Evolutionary conservation across 73 alveolate genomes (phyloP).

Genomic region (Tetrahymena malaccensis): DNA sequence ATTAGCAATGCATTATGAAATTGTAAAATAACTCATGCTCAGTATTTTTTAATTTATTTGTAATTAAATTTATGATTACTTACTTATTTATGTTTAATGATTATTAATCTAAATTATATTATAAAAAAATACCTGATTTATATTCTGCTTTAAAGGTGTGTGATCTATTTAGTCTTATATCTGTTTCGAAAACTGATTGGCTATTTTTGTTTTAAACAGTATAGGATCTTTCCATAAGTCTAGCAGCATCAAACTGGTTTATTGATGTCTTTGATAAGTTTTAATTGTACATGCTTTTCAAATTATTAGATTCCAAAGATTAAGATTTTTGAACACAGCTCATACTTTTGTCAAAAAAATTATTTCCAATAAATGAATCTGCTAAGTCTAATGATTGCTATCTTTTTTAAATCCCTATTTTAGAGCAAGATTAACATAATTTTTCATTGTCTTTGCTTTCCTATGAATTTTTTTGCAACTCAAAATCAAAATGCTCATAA

Average conservation of each 20-base stretch:
- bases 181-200: neutral
- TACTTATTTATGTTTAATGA: neutral
- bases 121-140: neutral
- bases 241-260: neutral
- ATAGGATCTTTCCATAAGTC: neutral
- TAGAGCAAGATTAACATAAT: neutral
- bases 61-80: too few species aligned
- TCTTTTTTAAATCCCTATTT: neutral
- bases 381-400: neutral
- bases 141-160: neutral
- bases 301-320: neutral
- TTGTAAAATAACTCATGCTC: too few species aligned
- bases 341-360: neutral
- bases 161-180: neutral
- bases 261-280: neutral
- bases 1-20: neutral
- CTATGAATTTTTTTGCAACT: neutral
- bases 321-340: neutral
- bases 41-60: neutral
- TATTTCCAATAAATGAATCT: neutral
- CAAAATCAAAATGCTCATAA: neutral
- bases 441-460: neutral
- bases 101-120: neutral
- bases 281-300: neutral
- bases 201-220: neutral